phyloP scores from a whole-genome alignment of 257 asterid genomes.

The Datura wrightii region DNA sequence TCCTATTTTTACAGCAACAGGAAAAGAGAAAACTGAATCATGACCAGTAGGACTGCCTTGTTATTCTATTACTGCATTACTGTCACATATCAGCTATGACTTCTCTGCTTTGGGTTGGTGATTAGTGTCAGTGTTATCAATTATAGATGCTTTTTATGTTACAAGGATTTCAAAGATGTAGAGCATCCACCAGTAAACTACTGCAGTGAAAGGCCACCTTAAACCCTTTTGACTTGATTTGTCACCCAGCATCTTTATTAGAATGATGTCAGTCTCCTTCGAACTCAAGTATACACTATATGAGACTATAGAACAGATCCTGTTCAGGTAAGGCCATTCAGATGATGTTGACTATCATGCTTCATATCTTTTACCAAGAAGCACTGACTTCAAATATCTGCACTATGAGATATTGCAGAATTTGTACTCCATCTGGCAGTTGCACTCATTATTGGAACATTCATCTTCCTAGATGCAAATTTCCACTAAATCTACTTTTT shows the following conservation, averaged over 20 bases:
- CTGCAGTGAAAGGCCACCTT: slow-evolving; percentile 15
- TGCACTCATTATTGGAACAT: neutral
- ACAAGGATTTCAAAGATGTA: neutral
- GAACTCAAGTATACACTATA: neutral
- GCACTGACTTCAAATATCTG: slow-evolving; percentile 11
- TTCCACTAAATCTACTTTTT: neutral
- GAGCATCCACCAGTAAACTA: neutral
- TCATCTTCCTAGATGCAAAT: slow-evolving; percentile 6
- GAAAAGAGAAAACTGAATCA: slow-evolving; percentile 19
- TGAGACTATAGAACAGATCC: slow-evolving; percentile 11
- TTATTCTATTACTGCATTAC: neutral
- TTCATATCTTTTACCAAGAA: slow-evolving; percentile 27
- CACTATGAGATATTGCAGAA: neutral
- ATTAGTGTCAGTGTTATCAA: neutral
- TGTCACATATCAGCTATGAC: slow-evolving; percentile 6
- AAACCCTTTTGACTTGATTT: neutral
- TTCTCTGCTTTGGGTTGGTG: neutral
- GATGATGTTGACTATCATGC: neutral
- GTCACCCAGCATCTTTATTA: neutral
- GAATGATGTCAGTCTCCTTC: neutral
- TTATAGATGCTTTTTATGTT: neutral
- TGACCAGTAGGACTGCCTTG: slow-evolving; percentile 9
- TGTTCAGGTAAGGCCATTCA: neutral
- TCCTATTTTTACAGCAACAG: neutral
- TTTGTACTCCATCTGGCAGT: slow-evolving; percentile 19